Conservation (phyloP, 108 stramenopile species). For the Aurantiochytrium sp. region DNA sequence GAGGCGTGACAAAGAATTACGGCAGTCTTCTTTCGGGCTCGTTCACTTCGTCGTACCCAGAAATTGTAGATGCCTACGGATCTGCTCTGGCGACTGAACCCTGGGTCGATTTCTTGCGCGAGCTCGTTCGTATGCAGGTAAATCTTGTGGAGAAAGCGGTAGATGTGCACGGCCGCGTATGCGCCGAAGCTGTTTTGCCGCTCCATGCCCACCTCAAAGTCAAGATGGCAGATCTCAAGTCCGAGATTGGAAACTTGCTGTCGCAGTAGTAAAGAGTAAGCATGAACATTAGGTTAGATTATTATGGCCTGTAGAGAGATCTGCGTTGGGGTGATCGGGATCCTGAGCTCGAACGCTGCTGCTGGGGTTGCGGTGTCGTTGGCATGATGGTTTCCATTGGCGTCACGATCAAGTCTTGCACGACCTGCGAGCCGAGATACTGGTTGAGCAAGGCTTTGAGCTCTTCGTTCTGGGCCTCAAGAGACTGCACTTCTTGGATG, state of each 20-base stretch:
- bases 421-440: slow-evolving; percentile 51
- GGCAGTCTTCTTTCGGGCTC: not conserved
- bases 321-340: too few relatives aligned
- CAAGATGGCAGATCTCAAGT: not conserved
- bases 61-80: not conserved
- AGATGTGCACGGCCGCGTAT: not conserved
- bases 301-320: too few relatives aligned
- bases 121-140: not conserved
- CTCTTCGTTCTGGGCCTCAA: slow-evolving; percentile 49
- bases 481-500: slow-evolving; percentile 30
- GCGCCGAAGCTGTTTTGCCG: not conserved
- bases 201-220: not conserved
- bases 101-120: not conserved
- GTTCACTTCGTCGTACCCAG: not conserved
- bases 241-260: not conserved
- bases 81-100: not conserved
- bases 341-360: not conserved
- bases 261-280: too few relatives aligned
- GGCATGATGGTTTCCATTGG: slow-evolving; percentile 38
- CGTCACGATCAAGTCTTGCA: slow-evolving; percentile 52
- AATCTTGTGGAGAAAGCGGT: not conserved
- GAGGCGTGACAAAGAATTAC: not conserved
- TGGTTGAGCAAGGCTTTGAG: slow-evolving; percentile 46
- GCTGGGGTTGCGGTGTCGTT: not conserved
- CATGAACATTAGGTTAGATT: too few relatives aligned